Percentiles rank a stretch among this genome's conserved stretches.
Evolutionary conservation across 139 green algal genomes (phyloP).

Genomic region (Tetradesmus obliquus): DNA sequence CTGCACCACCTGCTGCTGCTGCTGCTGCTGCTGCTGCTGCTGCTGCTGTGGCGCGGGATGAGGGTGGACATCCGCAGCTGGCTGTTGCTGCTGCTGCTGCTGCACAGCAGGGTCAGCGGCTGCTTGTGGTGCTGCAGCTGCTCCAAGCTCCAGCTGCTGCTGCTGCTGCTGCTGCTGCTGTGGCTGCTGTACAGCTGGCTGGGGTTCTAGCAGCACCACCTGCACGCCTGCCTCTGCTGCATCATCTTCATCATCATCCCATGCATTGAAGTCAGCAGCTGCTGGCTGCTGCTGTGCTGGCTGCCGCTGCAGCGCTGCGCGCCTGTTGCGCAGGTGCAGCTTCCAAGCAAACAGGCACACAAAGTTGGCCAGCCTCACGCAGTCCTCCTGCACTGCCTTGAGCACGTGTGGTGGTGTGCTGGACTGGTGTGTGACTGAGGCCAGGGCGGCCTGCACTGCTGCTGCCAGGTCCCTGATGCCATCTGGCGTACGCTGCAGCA

Average conservation of each 20-base stretch:
- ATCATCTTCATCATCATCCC: not conserved
- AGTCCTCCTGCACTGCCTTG: not conserved
- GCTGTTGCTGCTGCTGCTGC: constrained; percentile 20
- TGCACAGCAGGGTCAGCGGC: not conserved
- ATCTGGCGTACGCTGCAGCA: constrained; percentile 26
- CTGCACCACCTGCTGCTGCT: not conserved
- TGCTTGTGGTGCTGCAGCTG: not conserved
- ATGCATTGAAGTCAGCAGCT: not conserved
- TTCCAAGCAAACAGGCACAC: constrained; percentile 41
- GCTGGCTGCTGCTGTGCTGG: not conserved
- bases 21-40: not conserved
- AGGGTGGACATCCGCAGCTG: no score
- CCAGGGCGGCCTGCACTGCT: constrained; percentile 17
- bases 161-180: constrained; percentile 16
- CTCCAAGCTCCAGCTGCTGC: not conserved
- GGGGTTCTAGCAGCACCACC: not conserved
- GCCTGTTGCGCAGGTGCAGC: constrained; percentile 17
- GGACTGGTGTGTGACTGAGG: not conserved
- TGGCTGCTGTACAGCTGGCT: not conserved
- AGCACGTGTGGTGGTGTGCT: not conserved
- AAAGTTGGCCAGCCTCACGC: constrained; percentile 11
- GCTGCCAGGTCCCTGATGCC: constrained; percentile 33
- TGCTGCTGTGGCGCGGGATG: not conserved
- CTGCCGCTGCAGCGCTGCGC: not conserved
- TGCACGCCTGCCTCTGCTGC: not conserved